Base-by-base conservation (phyloP, 768 basidiomycete species). In the Cystobasidium onofrii region DNA sequence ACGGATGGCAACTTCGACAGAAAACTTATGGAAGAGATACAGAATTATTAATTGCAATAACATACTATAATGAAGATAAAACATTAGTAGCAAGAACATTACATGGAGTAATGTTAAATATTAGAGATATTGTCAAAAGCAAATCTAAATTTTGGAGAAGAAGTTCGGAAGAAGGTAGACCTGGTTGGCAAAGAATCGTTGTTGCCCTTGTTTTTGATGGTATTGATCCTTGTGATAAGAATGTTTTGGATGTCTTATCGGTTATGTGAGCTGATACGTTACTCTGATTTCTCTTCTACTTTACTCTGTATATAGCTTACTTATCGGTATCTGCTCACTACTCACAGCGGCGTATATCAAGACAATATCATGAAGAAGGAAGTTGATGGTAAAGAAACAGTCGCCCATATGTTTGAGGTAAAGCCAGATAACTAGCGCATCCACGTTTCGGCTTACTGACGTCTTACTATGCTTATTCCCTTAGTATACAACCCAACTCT, bases 401-500 rank as follows among this genome's bases (percentile, higher is more conserved):
- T 75, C 12, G 94, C 90, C 13, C 94, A 97, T 80, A 90, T 98
- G 73, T 98, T 97, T 78, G 93, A 96, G 87, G 90, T 91, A 73
- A 61, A 81, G 10, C 33, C 31, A 33, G n/a, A n/a, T 25, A 9
- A 34, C 41, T 43, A 20, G 18, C 61, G 10, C 6, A 41, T 34
- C 33, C 29, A 7, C 52, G 29, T 62, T 34, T 62, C 61, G 17
- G 64, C n/a, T 61, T 50, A 9, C 36, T 31, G 33, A 6, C 41
- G 41, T 17, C n/a, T n/a, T n/a, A n/a, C n/a, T n/a, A n/a, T n/a
- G n/a, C n/a, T n/a, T n/a, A n/a, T n/a, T n/a, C n/a, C n/a, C n/a
- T n/a, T 76, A 96, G 91, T 98, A 97, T 81, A 98, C 95, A 0
- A 98, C 94, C 0, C 94, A 96, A 81, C 85, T 99, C 25, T 96